A percentile compares a stretch with the other conserved stretches of the same genome.
These are phyloP conservation scores for Malbranchea cinnamomea DNA, from an alignment of 2,329 filamentous ascomycete species.

Conservation along the genomic window DNA sequence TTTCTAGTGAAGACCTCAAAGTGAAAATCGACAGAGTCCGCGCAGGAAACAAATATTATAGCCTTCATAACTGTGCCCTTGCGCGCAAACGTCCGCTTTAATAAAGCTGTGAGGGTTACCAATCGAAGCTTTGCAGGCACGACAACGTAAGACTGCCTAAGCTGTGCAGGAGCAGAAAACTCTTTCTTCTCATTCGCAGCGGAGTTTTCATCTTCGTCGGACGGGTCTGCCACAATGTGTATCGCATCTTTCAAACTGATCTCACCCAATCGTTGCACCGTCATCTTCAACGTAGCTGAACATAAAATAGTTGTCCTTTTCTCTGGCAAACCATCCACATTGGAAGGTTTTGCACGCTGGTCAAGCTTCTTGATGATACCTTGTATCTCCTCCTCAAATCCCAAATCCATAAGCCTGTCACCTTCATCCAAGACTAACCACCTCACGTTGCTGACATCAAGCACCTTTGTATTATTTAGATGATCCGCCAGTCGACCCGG, in stretches of 20 bases:
- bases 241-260: conserved; percentile 89
- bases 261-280: conserved; percentile 82
- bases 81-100: conserved; percentile 77
- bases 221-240: conserved; percentile 58
- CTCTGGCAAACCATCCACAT: conserved; percentile 51
- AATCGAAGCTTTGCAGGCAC: conserved; percentile 80
- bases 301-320: conserved; percentile 76
- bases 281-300: conserved; percentile 96
- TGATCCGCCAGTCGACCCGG: conserved; percentile 86
- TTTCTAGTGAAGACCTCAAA: conserved; percentile 60
- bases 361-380: conserved; percentile 72
- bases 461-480: conserved; percentile 74
- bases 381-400: conserved; percentile 87
- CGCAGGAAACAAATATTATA: conserved; percentile 92
- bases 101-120: conserved; percentile 68
- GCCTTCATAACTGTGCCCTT: conserved; percentile 91
- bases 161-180: conserved; percentile 75
- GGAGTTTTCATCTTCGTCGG: conserved; percentile 38
- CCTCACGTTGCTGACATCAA: conserved; percentile 75
- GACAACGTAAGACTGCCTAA: conserved; percentile 83
- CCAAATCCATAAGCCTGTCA: conserved; percentile 94
- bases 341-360: conserved; percentile 46
- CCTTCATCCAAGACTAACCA: conserved; percentile 95
- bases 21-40: conserved; percentile 93
- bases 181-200: conserved; percentile 36